A percentile compares a stretch with the other conserved stretches of the same genome.
These are phyloP conservation scores for Candida maris DNA, from an alignment of 805 yeast species.

Conservation along the genomic window DNA sequence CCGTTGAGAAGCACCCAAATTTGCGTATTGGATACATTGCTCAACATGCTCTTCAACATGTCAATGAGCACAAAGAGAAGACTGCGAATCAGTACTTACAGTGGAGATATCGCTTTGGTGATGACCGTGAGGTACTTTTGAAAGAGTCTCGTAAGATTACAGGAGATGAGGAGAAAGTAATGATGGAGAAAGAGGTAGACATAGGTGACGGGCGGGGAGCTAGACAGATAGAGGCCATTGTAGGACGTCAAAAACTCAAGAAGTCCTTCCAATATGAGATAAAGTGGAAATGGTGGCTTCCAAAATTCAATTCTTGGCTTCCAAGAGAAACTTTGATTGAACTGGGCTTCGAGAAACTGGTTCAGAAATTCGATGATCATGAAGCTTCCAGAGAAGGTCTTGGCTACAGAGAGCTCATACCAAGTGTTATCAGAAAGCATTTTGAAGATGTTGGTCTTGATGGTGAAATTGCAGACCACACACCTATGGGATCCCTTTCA, in stretches of 20 bases:
- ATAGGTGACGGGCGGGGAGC: constrained; percentile 81
- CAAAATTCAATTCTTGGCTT: constrained; percentile 92
- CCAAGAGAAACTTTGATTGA: constrained; percentile 76
- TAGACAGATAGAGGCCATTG: constrained; percentile 87
- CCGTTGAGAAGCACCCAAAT: constrained; percentile 96
- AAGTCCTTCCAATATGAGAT: constrained; percentile 95
- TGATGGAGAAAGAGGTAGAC: constrained; percentile 75
- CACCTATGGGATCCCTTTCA: constrained; percentile 92
- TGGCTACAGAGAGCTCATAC: constrained; percentile 92
- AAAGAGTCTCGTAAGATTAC: constrained; percentile 90
- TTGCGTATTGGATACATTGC: constrained; percentile 98
- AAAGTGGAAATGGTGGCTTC: constrained; percentile 90
- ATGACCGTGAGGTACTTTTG: constrained; percentile 92
- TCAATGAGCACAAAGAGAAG: constrained; percentile 94
- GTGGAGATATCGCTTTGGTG: constrained; percentile 98
- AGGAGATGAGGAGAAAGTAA: constrained; percentile 64
- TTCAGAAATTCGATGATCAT: constrained; percentile 94
- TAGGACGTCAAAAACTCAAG: constrained; percentile 95
- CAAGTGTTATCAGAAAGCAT: constrained; percentile 91
- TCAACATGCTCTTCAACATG: constrained; percentile 97
- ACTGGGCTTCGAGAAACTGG: constrained; percentile 84
- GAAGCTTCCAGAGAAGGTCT: constrained; percentile 99
- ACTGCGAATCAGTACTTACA: constrained; percentile 97
- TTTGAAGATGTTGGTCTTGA: constrained; percentile 97
- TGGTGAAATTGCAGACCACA: constrained; percentile 97